Conservation (phyloP, 257 asterid species). For the Forsythia viridissima region DNA sequence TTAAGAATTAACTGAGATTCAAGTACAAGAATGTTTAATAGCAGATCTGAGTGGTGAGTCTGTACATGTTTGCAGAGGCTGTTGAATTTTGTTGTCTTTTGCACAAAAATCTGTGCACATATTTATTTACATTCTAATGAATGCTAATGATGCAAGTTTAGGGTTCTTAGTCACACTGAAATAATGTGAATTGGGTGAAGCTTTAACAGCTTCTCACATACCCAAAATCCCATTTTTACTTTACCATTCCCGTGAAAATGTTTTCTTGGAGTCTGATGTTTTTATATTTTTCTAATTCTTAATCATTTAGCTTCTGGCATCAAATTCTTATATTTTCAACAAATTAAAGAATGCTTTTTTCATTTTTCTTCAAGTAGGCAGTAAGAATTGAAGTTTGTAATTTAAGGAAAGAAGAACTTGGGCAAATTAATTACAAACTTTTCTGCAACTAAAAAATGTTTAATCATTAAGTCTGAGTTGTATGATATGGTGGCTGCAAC, state of each 20-base stretch:
- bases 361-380: no score
- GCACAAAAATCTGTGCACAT: background rate
- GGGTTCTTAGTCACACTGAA: background rate
- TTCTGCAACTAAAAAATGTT: background rate
- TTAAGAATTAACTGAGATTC: background rate
- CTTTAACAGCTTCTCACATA: background rate
- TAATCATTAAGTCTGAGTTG: constrained; percentile 2
- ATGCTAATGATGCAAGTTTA: background rate
- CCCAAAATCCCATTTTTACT: background rate
- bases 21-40: constrained; percentile 8
- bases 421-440: background rate
- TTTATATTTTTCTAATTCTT: no score
- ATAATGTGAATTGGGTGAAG: background rate
- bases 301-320: background rate
- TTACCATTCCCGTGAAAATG: background rate
- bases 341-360: background rate
- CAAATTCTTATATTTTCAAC: background rate
- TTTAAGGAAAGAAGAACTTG: background rate
- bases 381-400: background rate
- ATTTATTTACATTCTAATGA: background rate
- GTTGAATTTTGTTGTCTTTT: constrained; percentile 15
- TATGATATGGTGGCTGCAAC: constrained; percentile 17
- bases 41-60: constrained; percentile 34
- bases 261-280: background rate
- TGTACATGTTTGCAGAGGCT: constrained; percentile 20